Evolutionary conservation across 2,329 filamentous ascomycete genomes (phyloP), one percentile per base, ranked within the genome.

Genomic region (Periconia sp.): DNA sequence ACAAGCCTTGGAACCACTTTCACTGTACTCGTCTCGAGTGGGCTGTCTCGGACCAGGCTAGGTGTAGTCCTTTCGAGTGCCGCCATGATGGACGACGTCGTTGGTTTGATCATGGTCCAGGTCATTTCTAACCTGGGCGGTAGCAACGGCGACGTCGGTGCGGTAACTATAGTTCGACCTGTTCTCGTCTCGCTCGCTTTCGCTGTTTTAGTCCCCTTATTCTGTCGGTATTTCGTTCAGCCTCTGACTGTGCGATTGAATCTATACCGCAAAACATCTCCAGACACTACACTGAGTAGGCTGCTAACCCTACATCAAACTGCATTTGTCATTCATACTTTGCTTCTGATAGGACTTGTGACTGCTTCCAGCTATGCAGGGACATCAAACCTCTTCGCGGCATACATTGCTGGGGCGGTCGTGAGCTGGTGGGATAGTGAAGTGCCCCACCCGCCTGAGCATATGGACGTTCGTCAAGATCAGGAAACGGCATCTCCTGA

Each of bases 81-180:
- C 1, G 90, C 90, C 0, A 90, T 94, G 83, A 83, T 94, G 74
- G 90, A 94, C 66, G 90, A 94, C 72, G 86, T 93, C 0, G 82
- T 90, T 1, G 89, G 89, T 0, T 75, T 93, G 10, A 83, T 92
- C 8, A 88, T 93, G 83, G 87, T 91, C 0, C 84, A 90, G 59
- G 81, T 93, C 44, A 87, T 94, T 19, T 83, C 87, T 0, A 86
- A 85, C 45, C 76, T 93, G 0, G 81, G 87, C 71, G 81, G 87
- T 72, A 11, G 13, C 10, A 50, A 68, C 44, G 60, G 56, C 9
- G 61, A 58, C 2, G 70, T 81, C 56, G 71, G 59, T 41, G 71
- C 73, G 1, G 61, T 74, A 6, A 79, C 75, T 2, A 69, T 85
- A 11, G 65, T 81, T 13, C 71, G 82, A 27, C 82, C 82, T 0